These are phyloP conservation scores for Leccinum olivaceopallidum DNA, from an alignment of 768 basidiomycete genomes.

Conservation along the genomic window DNA sequence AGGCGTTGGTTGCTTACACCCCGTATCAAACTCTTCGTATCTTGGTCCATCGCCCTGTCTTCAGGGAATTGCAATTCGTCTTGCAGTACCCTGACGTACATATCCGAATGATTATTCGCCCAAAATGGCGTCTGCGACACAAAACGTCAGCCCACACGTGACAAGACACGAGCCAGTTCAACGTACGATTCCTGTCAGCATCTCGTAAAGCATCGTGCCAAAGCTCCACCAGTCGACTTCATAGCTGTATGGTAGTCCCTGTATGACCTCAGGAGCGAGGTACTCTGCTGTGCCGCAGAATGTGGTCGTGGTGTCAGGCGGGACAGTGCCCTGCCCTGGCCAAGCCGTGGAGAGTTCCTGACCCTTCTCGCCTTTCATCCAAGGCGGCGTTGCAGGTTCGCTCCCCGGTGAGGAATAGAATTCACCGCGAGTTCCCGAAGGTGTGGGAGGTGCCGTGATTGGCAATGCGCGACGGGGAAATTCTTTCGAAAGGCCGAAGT, in stretches of 20 bases:
- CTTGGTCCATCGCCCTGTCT: conserved; percentile 88
- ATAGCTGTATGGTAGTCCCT: conserved; percentile 86
- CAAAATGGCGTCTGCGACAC: conserved; percentile 79
- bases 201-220: conserved; percentile 97
- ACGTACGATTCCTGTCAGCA: conserved; percentile 90
- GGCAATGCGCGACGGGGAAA: conserved; percentile 60
- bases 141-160: conserved; percentile 17
- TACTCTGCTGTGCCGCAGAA: conserved; percentile 98
- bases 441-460: conserved; percentile 57
- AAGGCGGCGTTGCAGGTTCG: conserved; percentile 60
- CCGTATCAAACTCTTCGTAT: conserved; percentile 93
- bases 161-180: conserved; percentile 8
- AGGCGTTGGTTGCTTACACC: conserved; percentile 60
- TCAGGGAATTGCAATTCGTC: conserved; percentile 90
- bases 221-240: conserved; percentile 99
- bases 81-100: conserved; percentile 92
- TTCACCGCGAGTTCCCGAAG: conserved; percentile 50
- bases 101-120: conserved; percentile 91
- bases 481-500: conserved; percentile 94
- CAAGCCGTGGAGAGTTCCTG: conserved; percentile 56
- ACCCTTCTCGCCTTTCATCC: conserved; percentile 70
- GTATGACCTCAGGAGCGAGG: conserved; percentile 95
- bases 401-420: conserved; percentile 49
- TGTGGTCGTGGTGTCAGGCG: conserved; percentile 72
- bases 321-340: conserved; percentile 51